These are phyloP conservation scores for Hericium erinaceus DNA, from an alignment of 768 basidiomycete genomes.

Conservation along the genomic window DNA sequence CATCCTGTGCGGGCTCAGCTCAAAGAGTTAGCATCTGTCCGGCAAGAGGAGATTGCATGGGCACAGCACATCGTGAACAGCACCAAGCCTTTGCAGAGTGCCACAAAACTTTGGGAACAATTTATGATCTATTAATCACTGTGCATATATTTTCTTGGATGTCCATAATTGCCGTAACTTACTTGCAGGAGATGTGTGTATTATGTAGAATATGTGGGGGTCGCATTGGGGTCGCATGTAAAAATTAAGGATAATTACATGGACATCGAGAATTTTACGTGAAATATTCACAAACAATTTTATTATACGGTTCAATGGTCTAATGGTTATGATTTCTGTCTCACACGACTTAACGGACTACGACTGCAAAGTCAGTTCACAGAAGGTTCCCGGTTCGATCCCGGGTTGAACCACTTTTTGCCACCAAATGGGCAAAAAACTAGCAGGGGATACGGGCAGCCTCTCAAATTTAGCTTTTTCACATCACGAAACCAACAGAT, in stretches of 20 bases:
- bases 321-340: constrained; percentile 21
- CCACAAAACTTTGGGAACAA: neutral
- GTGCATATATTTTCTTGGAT: neutral
- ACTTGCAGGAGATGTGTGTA: neutral
- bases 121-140: neutral
- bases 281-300: too few species aligned
- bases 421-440: neutral
- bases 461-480: too few species aligned
- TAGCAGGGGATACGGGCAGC: too few species aligned
- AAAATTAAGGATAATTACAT: neutral
- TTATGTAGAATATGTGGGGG: neutral
- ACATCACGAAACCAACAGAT: too few species aligned
- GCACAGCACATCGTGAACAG: neutral
- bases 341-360: constrained; percentile 5
- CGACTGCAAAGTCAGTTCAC: constrained; percentile 1
- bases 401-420: constrained; percentile 16
- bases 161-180: neutral
- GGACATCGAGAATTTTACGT: too few species aligned
- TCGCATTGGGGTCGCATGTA: neutral
- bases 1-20: neutral
- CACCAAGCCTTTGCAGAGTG: neutral
- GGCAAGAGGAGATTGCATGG: neutral
- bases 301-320: constrained; percentile 16
- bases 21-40: neutral
- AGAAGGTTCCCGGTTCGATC: constrained; percentile 19